Base-by-base conservation (phyloP, 2,329 filamentous ascomycete genomes). In the Cadophora luteo-olivacea region DNA sequence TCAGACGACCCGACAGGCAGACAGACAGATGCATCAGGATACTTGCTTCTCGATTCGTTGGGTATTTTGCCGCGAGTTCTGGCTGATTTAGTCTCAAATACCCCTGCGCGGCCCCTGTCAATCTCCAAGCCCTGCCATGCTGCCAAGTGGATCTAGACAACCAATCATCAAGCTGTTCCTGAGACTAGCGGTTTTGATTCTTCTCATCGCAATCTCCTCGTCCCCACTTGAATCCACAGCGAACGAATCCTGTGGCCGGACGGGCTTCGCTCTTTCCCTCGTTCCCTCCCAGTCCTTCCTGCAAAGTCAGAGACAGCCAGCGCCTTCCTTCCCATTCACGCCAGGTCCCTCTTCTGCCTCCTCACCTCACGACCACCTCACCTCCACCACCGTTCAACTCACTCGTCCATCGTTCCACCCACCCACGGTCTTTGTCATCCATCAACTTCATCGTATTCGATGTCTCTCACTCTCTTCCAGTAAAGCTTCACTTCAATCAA, bases 401-500 rank as follows among this genome's bases (percentile, higher is more conserved):
- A 11, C 48, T 29, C 16, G 32, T 49, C 61, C 61, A 32, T 63
- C 61, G 41, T 54, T 38, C 32, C 48, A 51, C 61, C 29, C 33
- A 36, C 4, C 29, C 29, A 51, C 61, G 29, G 22, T 52, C 36
- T 60, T 67, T 63, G 38, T 48, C 63, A 45, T 60, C 52, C 29
- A 22, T 41, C 58, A 38, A 36, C 32, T 67, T 22, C 61, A 60
- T 64, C 61, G 41, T 36, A 49, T 68, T 61, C 69, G 65, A 72
- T 72, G 70, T 64, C 51, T 69, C 61, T 62, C 67, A 64, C 67
- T 71, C 69, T 66, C 70, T 71, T 67, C n/a, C 52, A 36, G 36
- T 66, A 49, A 60, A 29, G 14, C 45, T 61, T 65, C 52, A 58
- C 22, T 36, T 55, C 24, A 14, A 22, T 11, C 55, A 54, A 64